A percentile compares a stretch with the other conserved stretches of the same genome.
These are phyloP conservation scores for Botrytis deweyae DNA, from an alignment of 2,329 filamentous ascomycete genomes.

Conservation along the genomic window DNA sequence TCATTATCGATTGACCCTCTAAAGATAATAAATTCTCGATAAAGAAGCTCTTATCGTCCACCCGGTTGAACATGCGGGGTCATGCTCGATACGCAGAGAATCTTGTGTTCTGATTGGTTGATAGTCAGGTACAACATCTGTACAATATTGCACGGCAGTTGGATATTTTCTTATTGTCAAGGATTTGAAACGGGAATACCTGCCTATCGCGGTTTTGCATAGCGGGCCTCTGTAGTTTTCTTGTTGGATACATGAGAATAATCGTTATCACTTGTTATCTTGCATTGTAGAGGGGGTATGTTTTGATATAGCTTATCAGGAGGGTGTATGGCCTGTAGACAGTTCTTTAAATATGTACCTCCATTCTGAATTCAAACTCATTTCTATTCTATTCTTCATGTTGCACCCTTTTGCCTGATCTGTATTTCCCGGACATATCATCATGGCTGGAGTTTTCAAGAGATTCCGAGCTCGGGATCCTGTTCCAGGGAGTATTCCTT, in stretches of 20 bases:
- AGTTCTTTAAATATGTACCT: neutral
- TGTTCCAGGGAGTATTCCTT: neutral
- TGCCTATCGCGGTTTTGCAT: neutral
- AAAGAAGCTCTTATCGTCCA: slow-evolving; percentile 2
- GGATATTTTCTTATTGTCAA: neutral
- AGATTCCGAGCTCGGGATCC: neutral
- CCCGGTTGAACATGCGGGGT: neutral
- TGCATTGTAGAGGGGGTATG: neutral
- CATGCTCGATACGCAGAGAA: neutral
- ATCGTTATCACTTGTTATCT: neutral
- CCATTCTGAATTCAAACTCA: neutral
- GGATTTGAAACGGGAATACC: neutral
- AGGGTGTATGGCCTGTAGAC: neutral
- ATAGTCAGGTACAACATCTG: neutral
- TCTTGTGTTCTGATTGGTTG: neutral
- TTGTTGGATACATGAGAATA: neutral
- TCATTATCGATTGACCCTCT: neutral
- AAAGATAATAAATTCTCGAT: neutral
- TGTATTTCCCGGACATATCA: neutral
- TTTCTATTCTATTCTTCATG: neutral
- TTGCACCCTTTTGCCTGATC: neutral
- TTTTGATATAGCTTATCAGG: neutral
- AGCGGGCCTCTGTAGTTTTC: neutral
- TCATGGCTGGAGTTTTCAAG: slow-evolving; percentile 10
- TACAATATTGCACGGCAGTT: neutral